Evolutionary conservation across 2,329 filamentous ascomycete species (phyloP).

Genomic region (Trichoderma atrobrunneum): DNA sequence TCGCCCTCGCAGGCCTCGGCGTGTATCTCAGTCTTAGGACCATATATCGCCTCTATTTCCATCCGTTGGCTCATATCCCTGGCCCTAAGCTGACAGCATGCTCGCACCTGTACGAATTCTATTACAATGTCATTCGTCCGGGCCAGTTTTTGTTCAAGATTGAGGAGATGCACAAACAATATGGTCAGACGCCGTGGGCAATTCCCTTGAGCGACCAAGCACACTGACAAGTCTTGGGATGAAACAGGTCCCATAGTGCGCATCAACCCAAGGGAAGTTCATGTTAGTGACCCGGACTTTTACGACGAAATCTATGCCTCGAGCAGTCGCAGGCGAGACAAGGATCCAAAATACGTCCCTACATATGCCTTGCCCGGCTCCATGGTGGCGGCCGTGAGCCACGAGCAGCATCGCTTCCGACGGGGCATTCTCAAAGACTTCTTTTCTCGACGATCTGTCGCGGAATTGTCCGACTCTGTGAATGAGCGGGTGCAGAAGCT

Average conservation of each 20-base stretch:
- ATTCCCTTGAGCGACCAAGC: background rate
- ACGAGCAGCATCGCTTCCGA: slow-evolving; percentile 20
- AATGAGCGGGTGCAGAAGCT: slow-evolving; percentile 21
- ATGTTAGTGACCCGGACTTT: slow-evolving; percentile 29
- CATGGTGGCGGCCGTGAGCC: slow-evolving; percentile 18
- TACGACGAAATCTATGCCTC: slow-evolving; percentile 28
- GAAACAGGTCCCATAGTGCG: slow-evolving; percentile 32
- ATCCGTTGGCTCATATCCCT: slow-evolving; percentile 32
- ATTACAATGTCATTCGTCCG: slow-evolving; percentile 26
- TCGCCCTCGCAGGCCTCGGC: background rate
- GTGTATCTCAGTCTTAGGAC: background rate
- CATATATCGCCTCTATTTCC: slow-evolving; percentile 31
- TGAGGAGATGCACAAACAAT: slow-evolving; percentile 30
- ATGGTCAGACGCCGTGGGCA: slow-evolving; percentile 23
- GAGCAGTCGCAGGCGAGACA: slow-evolving; percentile 19
- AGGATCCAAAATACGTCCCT: background rate
- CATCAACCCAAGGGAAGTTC: slow-evolving; percentile 34
- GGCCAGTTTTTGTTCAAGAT: slow-evolving; percentile 29
- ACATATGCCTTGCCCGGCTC: slow-evolving; percentile 19
- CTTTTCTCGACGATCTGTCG: slow-evolving; percentile 27
- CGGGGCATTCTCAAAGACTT: slow-evolving; percentile 23
- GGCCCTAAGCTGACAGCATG: slow-evolving; percentile 31
- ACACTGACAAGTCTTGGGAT: background rate
- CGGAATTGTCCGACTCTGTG: slow-evolving; percentile 22
- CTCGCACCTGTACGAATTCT: slow-evolving; percentile 30